Percentiles rank a stretch among this genome's conserved stretches.
Conservation (phyloP, 2,329 filamentous ascomycete genomes). For the Fusarium xylarioides region DNA sequence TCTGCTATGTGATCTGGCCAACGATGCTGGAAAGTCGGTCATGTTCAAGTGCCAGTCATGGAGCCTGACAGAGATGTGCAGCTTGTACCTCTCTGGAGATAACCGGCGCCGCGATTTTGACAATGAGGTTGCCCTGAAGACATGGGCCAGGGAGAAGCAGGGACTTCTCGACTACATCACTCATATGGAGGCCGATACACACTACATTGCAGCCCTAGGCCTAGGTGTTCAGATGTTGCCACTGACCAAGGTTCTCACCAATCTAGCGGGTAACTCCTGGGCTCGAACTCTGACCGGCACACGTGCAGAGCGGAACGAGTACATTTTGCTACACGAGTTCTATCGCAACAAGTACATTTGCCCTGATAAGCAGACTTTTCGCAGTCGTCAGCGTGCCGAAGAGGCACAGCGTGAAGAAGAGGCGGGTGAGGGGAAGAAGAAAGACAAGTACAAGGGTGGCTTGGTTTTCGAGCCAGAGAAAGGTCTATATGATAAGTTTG, state of each 20-base stretch:
- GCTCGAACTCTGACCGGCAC: constrained; percentile 95
- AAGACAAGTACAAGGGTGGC: constrained; percentile 99
- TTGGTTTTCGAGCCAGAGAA: constrained; percentile 98
- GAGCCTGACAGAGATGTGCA: constrained; percentile 98
- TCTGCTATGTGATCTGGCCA: constrained; percentile 90
- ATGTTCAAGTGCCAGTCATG: constrained; percentile 98
- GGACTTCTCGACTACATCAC: constrained; percentile 93
- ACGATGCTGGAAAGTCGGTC: constrained; percentile 95
- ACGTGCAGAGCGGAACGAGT: constrained; percentile 96
- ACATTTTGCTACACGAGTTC: constrained; percentile 98
- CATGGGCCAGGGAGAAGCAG: constrained; percentile 79
- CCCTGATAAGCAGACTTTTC: constrained; percentile 90
- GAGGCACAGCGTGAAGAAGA: constrained; percentile 77
- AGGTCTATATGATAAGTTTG: constrained; percentile 96
- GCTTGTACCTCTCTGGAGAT: constrained; percentile 80
- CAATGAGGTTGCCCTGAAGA: constrained; percentile 84
- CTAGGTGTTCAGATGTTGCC: constrained; percentile 91
- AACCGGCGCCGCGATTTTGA: constrained; percentile 85
- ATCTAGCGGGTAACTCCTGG: constrained; percentile 98
- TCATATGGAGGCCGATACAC: constrained; percentile 94
- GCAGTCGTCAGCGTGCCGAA: constrained; percentile 75
- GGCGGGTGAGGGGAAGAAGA: constrained; percentile 84
- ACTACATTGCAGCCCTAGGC: constrained; percentile 91
- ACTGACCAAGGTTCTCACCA: constrained; percentile 93
- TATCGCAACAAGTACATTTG: constrained; percentile 97